These are phyloP conservation scores for Trametes elegans DNA, from an alignment of 768 basidiomycete species.

Conservation along the genomic window DNA sequence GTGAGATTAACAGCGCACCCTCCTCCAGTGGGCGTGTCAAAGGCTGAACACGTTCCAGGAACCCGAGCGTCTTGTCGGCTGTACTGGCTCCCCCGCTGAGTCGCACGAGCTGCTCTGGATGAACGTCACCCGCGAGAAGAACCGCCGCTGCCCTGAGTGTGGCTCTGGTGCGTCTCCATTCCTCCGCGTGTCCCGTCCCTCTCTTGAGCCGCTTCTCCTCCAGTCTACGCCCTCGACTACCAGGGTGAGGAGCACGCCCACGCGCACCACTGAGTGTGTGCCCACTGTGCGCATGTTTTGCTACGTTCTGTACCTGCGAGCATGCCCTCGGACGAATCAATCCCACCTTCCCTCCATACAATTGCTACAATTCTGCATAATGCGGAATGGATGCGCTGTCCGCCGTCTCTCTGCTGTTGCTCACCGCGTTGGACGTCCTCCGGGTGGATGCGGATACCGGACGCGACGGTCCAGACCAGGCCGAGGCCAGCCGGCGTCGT, in stretches of 20 bases:
- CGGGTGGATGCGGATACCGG: background rate
- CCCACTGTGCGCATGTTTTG: conserved; percentile 12
- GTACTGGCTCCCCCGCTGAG: conserved; percentile 93
- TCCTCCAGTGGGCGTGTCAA: background rate
- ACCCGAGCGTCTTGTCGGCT: conserved; percentile 82
- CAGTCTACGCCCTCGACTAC: conserved; percentile 76
- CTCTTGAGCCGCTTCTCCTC: conserved; percentile 3
- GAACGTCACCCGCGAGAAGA: conserved; percentile 58
- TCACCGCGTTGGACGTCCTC: too few species aligned
- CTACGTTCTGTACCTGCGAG: conserved; percentile 12
- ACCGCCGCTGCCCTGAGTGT: conserved; percentile 86
- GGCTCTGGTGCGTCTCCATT: conserved; percentile 71
- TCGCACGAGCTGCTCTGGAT: conserved; percentile 95
- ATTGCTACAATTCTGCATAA: background rate
- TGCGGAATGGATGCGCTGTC: background rate
- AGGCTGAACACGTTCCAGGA: conserved; percentile 46
- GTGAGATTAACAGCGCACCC: conserved; percentile 49
- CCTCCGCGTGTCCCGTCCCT: background rate
- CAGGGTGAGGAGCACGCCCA: conserved; percentile 55
- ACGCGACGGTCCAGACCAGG: conserved; percentile 8
- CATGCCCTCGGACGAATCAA: conserved; percentile 13
- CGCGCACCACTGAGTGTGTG: conserved; percentile 32
- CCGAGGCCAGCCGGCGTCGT: conserved; percentile 5
- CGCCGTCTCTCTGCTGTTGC: background rate
- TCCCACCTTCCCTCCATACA: conserved; percentile 10